These are phyloP conservation scores for Paramecium pentaurelia DNA, from an alignment of 73 alveolate genomes.

Conservation along the genomic window DNA sequence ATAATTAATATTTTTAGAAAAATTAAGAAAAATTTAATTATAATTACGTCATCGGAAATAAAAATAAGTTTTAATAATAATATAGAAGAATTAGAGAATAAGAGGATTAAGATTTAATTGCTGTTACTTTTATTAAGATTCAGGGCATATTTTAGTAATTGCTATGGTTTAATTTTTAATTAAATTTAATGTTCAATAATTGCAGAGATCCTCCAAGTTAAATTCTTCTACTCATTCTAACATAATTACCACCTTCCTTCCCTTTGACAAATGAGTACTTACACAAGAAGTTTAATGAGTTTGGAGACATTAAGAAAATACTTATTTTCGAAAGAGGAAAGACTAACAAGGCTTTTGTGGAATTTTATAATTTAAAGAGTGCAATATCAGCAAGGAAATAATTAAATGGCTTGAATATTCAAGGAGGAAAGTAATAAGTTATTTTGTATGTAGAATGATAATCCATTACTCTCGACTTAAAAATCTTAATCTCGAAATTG, in stretches of 20 bases:
- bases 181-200: not conserved
- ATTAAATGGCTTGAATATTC: not conserved
- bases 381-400: not conserved
- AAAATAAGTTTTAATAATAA: not conserved
- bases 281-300: not conserved
- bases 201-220: conserved; percentile 44
- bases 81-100: not conserved
- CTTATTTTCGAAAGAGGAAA: conserved; percentile 46
- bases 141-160: not conserved
- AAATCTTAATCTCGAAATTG: conserved; percentile 10
- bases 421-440: not conserved
- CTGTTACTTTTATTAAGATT: not conserved
- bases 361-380: not conserved
- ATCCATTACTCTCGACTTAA: conserved; percentile 37
- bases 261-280: conserved; percentile 29
- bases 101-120: not conserved
- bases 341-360: conserved; percentile 35
- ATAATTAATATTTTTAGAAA: not conserved
- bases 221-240: conserved; percentile 4
- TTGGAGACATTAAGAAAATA: conserved; percentile 1
- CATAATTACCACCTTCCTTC: not conserved
- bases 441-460: not conserved
- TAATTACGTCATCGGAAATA: not conserved
- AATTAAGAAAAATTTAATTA: not conserved
- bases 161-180: not conserved